Evolutionary conservation across 192 early-diverging fungal species (phyloP).

Genomic region (Backusella luteola): DNA sequence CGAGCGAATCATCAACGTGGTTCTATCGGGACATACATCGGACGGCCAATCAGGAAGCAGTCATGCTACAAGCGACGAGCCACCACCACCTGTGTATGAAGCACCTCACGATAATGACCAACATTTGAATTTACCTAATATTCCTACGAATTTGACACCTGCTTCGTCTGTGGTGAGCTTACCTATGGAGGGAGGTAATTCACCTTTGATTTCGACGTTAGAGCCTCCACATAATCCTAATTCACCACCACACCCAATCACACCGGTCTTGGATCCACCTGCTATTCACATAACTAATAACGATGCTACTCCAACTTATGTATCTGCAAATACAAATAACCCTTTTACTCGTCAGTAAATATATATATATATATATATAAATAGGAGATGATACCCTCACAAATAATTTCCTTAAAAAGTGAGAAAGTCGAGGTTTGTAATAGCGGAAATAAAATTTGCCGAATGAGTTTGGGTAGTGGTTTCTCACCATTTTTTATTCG

Average conservation of each 20-base stretch:
- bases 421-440: no score
- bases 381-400: background rate
- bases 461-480: no score
- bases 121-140: background rate
- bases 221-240: background rate
- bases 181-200: background rate
- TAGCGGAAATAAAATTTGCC: no score
- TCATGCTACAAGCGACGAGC: background rate
- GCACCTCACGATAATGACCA: constrained; percentile 4
- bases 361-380: no score
- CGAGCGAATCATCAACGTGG: constrained; percentile 9
- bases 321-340: background rate
- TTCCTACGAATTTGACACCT: background rate
- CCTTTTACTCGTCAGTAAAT: background rate
- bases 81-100: constrained; percentile 28
- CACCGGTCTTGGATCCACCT: background rate
- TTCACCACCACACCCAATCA: background rate
- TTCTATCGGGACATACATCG: background rate
- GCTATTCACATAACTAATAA: background rate
- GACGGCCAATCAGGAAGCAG: background rate
- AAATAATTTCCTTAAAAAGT: no score
- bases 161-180: background rate
- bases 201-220: background rate
- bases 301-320: background rate
- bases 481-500: no score